Conservation (phyloP, 306 rosid genomes). For the Malus orientalis region DNA sequence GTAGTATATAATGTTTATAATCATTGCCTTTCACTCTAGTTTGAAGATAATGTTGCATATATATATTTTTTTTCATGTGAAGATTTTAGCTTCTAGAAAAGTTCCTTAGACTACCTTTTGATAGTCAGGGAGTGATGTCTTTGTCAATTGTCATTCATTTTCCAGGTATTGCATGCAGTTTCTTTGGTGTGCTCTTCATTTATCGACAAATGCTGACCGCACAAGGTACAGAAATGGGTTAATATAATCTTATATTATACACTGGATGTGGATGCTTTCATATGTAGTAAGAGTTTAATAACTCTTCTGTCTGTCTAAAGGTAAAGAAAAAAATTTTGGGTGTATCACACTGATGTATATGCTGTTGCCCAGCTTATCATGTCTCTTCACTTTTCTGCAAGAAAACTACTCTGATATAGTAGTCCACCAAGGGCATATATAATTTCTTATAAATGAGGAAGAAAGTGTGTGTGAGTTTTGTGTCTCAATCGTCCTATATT, state of each 20-base stretch:
- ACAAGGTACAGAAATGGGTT: constrained; percentile 45
- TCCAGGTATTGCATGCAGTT: constrained; percentile 83
- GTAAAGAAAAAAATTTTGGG: background rate
- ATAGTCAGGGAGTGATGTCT: constrained; percentile 10
- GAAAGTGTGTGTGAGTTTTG: background rate
- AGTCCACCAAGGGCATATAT: background rate
- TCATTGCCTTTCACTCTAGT: background rate
- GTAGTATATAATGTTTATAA: constrained; percentile 8
- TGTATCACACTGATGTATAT: constrained; percentile 1
- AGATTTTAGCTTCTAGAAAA: background rate
- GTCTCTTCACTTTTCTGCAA: background rate
- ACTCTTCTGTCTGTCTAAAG: background rate
- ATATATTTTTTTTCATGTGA: background rate
- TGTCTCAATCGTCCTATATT: background rate
- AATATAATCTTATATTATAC: constrained; percentile 3
- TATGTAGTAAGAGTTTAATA: background rate
- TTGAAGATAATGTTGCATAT: background rate
- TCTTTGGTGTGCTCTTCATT: constrained; percentile 67
- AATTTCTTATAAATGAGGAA: background rate
- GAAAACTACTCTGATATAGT: background rate
- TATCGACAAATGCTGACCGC: constrained; percentile 47
- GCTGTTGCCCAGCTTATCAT: constrained; percentile 1
- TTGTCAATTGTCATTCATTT: constrained; percentile 9
- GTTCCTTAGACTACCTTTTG: background rate
- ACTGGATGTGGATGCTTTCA: background rate